These are phyloP conservation scores for Ascodesmis nigricans DNA, from an alignment of 495 filamentous ascomycete species.

Conservation along the genomic window DNA sequence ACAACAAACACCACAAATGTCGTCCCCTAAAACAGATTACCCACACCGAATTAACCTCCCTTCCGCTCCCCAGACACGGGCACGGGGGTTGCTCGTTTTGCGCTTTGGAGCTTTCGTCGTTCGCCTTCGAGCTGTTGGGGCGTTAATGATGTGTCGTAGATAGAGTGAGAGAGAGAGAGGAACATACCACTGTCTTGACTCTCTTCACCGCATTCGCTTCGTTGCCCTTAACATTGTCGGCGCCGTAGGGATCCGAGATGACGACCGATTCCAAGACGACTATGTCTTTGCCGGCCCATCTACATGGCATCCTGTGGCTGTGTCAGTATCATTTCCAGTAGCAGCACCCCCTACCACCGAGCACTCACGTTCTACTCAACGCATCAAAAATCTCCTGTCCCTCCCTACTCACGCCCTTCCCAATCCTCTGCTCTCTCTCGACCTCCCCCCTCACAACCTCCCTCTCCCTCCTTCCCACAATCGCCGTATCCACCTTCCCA, in stretches of 20 bases:
- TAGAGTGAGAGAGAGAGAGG: neutral
- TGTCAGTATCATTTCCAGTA: neutral
- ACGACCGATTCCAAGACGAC: conserved; percentile 43
- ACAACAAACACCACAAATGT: too few relatives aligned
- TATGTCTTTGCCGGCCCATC: conserved; percentile 40
- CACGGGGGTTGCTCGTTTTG: conserved; percentile 11
- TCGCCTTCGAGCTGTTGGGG: conserved; percentile 18
- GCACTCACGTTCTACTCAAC: conserved; percentile 29
- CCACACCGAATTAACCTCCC: conserved; percentile 17
- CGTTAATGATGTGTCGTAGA: neutral
- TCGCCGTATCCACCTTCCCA: conserved; percentile 30
- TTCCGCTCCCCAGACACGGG: conserved; percentile 17
- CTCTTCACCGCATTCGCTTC: conserved; percentile 30
- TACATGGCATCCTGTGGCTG: conserved; percentile 29
- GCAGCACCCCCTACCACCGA: too few relatives aligned
- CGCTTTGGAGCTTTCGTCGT: conserved; percentile 18
- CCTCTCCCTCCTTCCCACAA: conserved; percentile 32
- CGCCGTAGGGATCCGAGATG: conserved; percentile 37
- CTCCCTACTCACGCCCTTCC: conserved; percentile 41
- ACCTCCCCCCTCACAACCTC: conserved; percentile 32
- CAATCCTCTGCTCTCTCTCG: conserved; percentile 32
- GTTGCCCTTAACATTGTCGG: conserved; percentile 34
- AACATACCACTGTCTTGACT: conserved; percentile 43
- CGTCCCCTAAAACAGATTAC: too few relatives aligned
- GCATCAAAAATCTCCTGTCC: conserved; percentile 51